Base-by-base conservation (phyloP, 1,284 basidiomycete species). In the Ustilago hordei region DNA sequence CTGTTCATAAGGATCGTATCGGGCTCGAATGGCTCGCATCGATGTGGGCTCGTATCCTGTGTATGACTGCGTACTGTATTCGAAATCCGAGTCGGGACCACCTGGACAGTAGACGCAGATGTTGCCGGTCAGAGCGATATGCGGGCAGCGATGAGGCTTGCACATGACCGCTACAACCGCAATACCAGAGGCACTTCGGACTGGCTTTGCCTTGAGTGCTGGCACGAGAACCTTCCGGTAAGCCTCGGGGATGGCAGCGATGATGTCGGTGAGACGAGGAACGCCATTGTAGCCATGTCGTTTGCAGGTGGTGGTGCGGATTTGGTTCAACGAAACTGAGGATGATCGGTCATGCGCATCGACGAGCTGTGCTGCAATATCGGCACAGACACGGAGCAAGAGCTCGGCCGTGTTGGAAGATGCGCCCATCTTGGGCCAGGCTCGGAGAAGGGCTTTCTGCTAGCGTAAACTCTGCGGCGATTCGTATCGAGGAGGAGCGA, bases 81-180 rank as follows among this genome's bases (percentile, higher is more conserved):
- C 97, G 82, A 99, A 99, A 87, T 99, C 97, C 0, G 96, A 98
- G 87, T 99, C 97, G 5, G 97, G 97, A 9, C 97, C 97, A 62
- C 97, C 97, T 13, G 97, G 97, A 85, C 97, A 99, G 87, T 99
- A 99, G 91, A 99, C 96, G 88, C 97, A 99, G 60, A 99, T 98
- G 85, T 99, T 98, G n/a, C 97, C 97, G 0, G 97, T 99, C 93
- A 99, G 96, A 7, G 97, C 97, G 69, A 99, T 99, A 87, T 99
- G 97, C 6, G 97, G 97, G 89, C 97, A 99, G 58, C 97, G 91
- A 89, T 99, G 97, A 2, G 97, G 97, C 86, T 99, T 99, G 89
- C 95, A 98, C 97, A 99, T 99, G 43, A 99, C 96, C 5, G 97
- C 97, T 6, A 99, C 97, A 17, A 99, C 97, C 1, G 97, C 97